Base-by-base conservation (phyloP, 352 stramenopile species). In the Aphanomyces astaci region DNA sequence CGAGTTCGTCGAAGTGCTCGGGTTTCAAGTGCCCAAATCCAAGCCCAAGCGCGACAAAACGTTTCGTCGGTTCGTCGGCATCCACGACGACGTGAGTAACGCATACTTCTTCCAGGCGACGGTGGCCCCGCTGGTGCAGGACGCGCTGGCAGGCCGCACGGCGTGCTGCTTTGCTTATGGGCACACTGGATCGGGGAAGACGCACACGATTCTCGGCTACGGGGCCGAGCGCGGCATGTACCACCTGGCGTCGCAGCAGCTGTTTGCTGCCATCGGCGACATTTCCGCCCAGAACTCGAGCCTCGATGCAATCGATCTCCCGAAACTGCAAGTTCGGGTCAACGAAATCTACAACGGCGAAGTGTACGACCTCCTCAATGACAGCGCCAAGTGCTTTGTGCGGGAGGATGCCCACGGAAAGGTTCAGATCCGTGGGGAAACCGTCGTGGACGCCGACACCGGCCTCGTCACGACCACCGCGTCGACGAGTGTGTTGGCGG, bases 281-380 rank as follows among this genome's bases (percentile, higher is more conserved):
- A 9, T 11, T 22, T 49, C 45, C 55, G 33, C 17, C 9, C 9
- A 46, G 39, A 46, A 7, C 10, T 9, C n/a, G 11, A 64, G 19
- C 7, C 15, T 32, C 40, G 39, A 57, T 24, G 24, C 10, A 17
- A 25, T 9, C 7, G 55, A 49, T 28, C 19, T 5, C 13, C 25
- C 17, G 27, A 45, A 66, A 10, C 39, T 87, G 5, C 79, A 87
- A 63, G 57, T 82, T 19, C 76, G 79, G 0, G 84, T 84, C 70
- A 85, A 75, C 53, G 79, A 87, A 54, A 63, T 87, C 4, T 84
- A 85, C 72, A 87, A 85, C 32, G 77, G 76, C 51, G 77, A 84
- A 64, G 76, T 84, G 15, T 81, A 76, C 49, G 77, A 87, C 46
- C 71, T 87, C 51, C 64, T 84, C 11, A 81, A 84, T 69, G 56